Evolutionary conservation across 164 flowering plant species (phyloP), one percentile per base, ranked within the genome.

Genomic region (Tinospora cordifolia): DNA sequence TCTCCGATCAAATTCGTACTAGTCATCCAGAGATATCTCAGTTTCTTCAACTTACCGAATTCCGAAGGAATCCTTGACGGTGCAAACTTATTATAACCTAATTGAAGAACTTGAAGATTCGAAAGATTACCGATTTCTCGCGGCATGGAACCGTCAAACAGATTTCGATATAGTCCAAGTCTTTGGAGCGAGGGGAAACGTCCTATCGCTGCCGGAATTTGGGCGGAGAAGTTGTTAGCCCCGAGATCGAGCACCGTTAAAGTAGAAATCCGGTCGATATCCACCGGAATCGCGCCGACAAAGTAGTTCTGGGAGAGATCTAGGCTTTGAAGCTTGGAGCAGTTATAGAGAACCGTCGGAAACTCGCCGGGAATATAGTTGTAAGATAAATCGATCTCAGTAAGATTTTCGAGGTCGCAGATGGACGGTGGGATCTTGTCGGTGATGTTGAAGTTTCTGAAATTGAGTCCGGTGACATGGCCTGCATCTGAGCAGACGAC

Each of bases 171-270:
- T 6, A 91, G 71, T 9, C n/a, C 1, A 62, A 93, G 69, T 0
- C 2, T 57, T 38, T 36, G 59, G 69, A 93, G 54, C 65, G 67
- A 70, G 17, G 74, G 8, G 15, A 91, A 60, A 1, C 76, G 66
- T 7, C 89, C 90, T 4, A 91, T 77, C 0, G 74, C 72, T 13
- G 76, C 65, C 0, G 97, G 96, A 27, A 93, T 81, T 57, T 87
- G 79, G 19, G 91, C 92, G 49, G 93, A 64, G 83, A 90, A 91
- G 71, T 87, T 87, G 76, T 93, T 93, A 0, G 41, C 85, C 1
- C 76, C 71, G 47, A 93, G 75, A 65, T 83, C 69, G 39, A 91
- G 75, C 73, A 36, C 58, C 8, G 22, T 64, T 59, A 93, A 84
- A 15, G 22, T 9, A 0, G 85, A 72, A 8, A 93, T 65, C 25